Conservation (phyloP, 495 filamentous ascomycete genomes). For the Poronia punctata region DNA sequence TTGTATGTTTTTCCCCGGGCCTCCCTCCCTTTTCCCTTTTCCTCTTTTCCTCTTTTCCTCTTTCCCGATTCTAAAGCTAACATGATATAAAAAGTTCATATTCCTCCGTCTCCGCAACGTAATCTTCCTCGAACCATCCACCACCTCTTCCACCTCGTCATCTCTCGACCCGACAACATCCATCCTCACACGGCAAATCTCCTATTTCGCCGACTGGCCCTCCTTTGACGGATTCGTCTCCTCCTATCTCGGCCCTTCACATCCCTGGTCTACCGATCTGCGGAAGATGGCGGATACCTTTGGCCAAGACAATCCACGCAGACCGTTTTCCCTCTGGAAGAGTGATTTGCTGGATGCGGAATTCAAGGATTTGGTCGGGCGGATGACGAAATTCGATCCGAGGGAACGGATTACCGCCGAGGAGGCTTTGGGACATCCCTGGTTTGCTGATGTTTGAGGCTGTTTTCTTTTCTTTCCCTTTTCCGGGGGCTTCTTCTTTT, state of each 20-base stretch:
- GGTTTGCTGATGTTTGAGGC: constrained; percentile 26
- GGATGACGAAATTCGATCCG: constrained; percentile 33
- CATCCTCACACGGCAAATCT: constrained; percentile 36
- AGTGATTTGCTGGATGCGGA: constrained; percentile 26
- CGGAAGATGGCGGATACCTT: constrained; percentile 30
- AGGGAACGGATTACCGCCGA: constrained; percentile 23
- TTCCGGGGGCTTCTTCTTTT: too few relatives aligned
- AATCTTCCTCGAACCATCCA: constrained; percentile 38
- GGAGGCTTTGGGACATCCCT: constrained; percentile 27
- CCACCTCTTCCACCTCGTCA: too few relatives aligned
- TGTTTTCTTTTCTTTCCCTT: too few relatives aligned
- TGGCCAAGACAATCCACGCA: constrained; percentile 26
- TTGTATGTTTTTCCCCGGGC: constrained; percentile 23
- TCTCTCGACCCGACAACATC: constrained; percentile 43
- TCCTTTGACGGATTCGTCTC: constrained; percentile 26
- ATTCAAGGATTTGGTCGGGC: constrained; percentile 34
- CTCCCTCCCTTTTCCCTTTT: constrained; percentile 1
- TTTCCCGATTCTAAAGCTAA: constrained; percentile 5
- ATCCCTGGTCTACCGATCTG: constrained; percentile 27
- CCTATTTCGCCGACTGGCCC: constrained; percentile 42
- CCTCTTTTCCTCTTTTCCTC: neutral
- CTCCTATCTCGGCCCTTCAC: constrained; percentile 30
- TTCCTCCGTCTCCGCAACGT: constrained; percentile 34
- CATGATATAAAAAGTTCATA: constrained; percentile 17
- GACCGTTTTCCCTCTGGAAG: constrained; percentile 29